Conservation (phyloP, 139 green algal species). For the Chlorella sp. region DNA sequence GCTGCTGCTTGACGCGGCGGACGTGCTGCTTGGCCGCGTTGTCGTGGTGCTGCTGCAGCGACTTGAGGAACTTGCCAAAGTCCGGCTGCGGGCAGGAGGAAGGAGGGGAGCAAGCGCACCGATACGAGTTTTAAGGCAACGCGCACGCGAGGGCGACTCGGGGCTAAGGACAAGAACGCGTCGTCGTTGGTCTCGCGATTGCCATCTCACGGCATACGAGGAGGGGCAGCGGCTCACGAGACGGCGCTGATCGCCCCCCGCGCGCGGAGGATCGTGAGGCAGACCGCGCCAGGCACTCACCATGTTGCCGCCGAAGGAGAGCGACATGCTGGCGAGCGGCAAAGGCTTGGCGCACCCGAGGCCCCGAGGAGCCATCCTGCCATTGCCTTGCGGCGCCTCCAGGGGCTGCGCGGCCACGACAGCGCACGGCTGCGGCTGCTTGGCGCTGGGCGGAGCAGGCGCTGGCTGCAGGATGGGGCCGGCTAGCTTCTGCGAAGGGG, state of each 20-base stretch:
- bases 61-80: slow-evolving; percentile 16
- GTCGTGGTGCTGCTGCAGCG: slow-evolving; percentile 2
- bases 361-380: not conserved
- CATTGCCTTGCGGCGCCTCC: not conserved
- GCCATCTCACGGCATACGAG: not conserved
- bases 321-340: not conserved
- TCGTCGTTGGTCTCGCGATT: too few species aligned
- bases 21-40: slow-evolving; percentile 1
- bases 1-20: not conserved
- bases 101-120: not conserved
- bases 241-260: too few species aligned
- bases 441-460: not conserved
- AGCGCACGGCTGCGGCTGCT: not conserved
- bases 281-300: not conserved
- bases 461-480: not conserved
- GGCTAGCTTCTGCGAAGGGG: not conserved
- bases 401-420: not conserved
- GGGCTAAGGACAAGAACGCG: not conserved
- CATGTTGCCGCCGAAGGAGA: slow-evolving; percentile 3
- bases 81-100: slow-evolving; percentile 14
- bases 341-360: not conserved
- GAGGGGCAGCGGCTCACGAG: not conserved
- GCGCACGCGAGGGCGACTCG: not conserved
- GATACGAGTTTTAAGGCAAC: not conserved
- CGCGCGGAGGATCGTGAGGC: too few species aligned